phyloP scores from a whole-genome alignment of 2,329 filamentous ascomycete species.

The Chaetomium olivaceum region DNA sequence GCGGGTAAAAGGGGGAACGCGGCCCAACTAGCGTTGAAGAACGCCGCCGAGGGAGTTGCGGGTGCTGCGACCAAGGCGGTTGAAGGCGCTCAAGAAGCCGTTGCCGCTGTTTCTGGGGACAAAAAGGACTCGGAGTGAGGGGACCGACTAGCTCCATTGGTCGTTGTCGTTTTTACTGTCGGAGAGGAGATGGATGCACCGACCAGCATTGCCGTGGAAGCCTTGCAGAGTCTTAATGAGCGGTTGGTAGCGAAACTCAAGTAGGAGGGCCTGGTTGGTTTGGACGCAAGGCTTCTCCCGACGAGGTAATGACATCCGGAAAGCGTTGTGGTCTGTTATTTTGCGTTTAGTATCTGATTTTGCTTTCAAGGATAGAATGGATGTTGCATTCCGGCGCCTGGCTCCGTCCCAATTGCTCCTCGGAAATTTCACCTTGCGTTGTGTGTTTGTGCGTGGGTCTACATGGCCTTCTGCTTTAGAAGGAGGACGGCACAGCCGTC shows the following conservation, averaged over 20 bases:
- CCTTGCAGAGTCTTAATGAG: background rate
- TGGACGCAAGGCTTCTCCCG: background rate
- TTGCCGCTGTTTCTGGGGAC: slow-evolving; percentile 11
- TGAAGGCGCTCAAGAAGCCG: slow-evolving; percentile 23
- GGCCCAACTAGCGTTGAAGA: slow-evolving; percentile 22
- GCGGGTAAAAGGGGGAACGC: background rate
- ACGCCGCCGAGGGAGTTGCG: slow-evolving; percentile 23
- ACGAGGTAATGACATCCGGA: slow-evolving; percentile 1
- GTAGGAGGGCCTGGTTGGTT: background rate
- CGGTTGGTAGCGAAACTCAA: background rate
- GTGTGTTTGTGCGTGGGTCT: background rate
- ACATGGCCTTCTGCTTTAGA: background rate
- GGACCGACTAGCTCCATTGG: background rate
- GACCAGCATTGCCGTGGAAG: background rate
- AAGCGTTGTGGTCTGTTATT: background rate
- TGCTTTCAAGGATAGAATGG: slow-evolving; percentile 12
- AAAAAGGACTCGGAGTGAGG: slow-evolving; percentile 13
- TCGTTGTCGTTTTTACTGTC: background rate
- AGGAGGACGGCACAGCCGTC: background rate
- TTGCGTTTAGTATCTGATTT: background rate
- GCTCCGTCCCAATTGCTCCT: background rate
- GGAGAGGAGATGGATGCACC: background rate
- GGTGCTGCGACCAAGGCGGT: slow-evolving; percentile 25
- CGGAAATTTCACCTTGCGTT: background rate
- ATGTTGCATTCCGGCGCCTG: slow-evolving; percentile 2